A percentile compares a stretch with the other conserved stretches of the same genome.
phyloP scores from a whole-genome alignment of 306 rosid genomes.

The Luffa aegyptiaca region DNA sequence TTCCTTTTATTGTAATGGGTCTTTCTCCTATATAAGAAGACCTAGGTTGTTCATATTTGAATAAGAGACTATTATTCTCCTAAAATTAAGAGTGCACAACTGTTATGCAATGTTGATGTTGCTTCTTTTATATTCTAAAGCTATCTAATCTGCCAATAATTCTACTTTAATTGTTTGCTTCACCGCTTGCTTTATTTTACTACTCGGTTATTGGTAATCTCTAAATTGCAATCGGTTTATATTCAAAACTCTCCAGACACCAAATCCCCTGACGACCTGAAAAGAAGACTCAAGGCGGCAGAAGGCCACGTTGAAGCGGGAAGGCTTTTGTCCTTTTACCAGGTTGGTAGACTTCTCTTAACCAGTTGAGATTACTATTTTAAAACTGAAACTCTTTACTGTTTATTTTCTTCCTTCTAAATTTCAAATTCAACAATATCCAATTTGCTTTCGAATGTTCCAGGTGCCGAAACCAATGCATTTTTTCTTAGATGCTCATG shows the following conservation, averaged over 20 bases:
- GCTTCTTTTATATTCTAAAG: neutral
- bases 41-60: too few species aligned
- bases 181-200: neutral
- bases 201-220: neutral
- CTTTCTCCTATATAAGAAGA: too few species aligned
- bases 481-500: conserved; percentile 59
- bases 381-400: neutral
- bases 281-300: conserved; percentile 60
- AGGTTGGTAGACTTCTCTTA: conserved; percentile 41
- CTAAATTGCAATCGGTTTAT: neutral
- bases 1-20: too few species aligned
- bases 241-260: conserved; percentile 25
- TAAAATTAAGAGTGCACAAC: too few species aligned
- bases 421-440: neutral
- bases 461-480: conserved; percentile 95
- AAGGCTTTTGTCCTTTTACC: conserved; percentile 82
- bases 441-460: neutral
- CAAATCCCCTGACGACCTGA: conserved; percentile 35
- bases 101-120: neutral
- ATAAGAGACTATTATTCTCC: too few species aligned
- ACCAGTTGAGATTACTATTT: neutral
- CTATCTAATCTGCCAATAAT: neutral
- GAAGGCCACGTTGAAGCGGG: conserved; percentile 95
- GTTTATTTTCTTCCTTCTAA: neutral
- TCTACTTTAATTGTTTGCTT: neutral